A percentile compares a stretch with the other conserved stretches of the same genome.
phyloP scores from a whole-genome alignment of 2,329 filamentous ascomycete genomes.

The Xylariomycetidae sp. region DNA sequence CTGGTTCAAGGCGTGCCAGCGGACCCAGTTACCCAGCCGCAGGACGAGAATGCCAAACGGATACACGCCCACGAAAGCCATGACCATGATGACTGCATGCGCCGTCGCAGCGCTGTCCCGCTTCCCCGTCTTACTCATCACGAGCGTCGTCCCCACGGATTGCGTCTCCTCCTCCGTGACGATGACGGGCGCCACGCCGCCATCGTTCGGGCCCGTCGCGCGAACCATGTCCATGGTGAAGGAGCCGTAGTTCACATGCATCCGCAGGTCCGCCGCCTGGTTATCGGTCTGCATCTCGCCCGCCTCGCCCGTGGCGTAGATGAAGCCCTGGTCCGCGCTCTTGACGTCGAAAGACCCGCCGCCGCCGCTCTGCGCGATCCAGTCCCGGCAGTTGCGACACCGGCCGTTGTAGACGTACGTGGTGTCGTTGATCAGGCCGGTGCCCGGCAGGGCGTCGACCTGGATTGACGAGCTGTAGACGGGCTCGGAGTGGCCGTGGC shows the following conservation, averaged over 20 bases:
- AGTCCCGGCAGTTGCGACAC: conserved; percentile 50
- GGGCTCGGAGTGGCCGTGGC: conserved; percentile 49
- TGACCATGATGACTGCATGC: conserved; percentile 50
- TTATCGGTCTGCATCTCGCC: conserved; percentile 39
- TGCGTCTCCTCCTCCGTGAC: conserved; percentile 23
- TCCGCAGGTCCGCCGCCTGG: conserved; percentile 39
- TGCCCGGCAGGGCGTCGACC: conserved; percentile 41
- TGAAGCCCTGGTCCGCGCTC: conserved; percentile 42
- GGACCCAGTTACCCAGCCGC: conserved; percentile 45
- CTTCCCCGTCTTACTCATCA: conserved; percentile 22
- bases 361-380: conserved; percentile 33
- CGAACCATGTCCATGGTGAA: conserved; percentile 53
- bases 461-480: conserved; percentile 38
- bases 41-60: conserved; percentile 52
- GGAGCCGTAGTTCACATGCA: conserved; percentile 48
- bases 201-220: conserved; percentile 43
- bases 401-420: conserved; percentile 45
- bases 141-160: conserved; percentile 24
- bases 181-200: conserved; percentile 39
- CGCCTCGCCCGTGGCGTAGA: conserved; percentile 52
- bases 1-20: conserved; percentile 53
- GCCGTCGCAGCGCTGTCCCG: conserved; percentile 36
- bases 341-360: conserved; percentile 46
- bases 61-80: conserved; percentile 50
- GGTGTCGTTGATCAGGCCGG: conserved; percentile 40